Evolutionary conservation across 2,329 filamentous ascomycete species (phyloP).

Genomic region (Penicillium sp.): DNA sequence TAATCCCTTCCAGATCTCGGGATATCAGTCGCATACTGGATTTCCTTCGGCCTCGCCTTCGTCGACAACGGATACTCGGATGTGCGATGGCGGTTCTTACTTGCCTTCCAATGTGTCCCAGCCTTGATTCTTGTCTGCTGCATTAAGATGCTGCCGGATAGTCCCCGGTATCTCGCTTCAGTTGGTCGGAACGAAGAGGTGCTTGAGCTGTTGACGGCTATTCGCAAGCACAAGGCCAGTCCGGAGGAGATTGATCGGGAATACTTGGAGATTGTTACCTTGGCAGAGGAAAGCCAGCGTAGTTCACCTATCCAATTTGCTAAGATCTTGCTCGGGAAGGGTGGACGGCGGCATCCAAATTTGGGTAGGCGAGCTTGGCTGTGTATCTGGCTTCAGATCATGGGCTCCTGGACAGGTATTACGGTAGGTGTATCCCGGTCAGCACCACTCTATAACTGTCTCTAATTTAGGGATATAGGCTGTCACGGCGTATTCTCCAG

Average conservation of each 20-base stretch:
- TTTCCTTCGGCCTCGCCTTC: constrained; percentile 56
- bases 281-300: constrained; percentile 30
- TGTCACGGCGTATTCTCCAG: constrained; percentile 39
- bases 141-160: constrained; percentile 66
- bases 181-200: constrained; percentile 64
- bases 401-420: constrained; percentile 48
- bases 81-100: constrained; percentile 64
- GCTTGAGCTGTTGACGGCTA: constrained; percentile 45
- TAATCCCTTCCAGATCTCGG: constrained; percentile 41
- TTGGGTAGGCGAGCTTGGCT: constrained; percentile 45
- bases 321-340: constrained; percentile 38
- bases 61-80: constrained; percentile 55
- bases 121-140: constrained; percentile 54
- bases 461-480: constrained; percentile 12
- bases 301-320: constrained; percentile 42
- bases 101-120: constrained; percentile 66
- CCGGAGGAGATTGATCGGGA: constrained; percentile 33
- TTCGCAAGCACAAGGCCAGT: constrained; percentile 20
- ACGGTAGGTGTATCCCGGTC: constrained; percentile 34
- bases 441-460: not conserved
- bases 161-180: constrained; percentile 56
- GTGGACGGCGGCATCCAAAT: constrained; percentile 31
- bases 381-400: constrained; percentile 46
- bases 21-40: constrained; percentile 58
- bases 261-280: constrained; percentile 37